phyloP scores from a whole-genome alignment of 1,284 basidiomycete genomes.

The Ustilago shanxiensis region DNA sequence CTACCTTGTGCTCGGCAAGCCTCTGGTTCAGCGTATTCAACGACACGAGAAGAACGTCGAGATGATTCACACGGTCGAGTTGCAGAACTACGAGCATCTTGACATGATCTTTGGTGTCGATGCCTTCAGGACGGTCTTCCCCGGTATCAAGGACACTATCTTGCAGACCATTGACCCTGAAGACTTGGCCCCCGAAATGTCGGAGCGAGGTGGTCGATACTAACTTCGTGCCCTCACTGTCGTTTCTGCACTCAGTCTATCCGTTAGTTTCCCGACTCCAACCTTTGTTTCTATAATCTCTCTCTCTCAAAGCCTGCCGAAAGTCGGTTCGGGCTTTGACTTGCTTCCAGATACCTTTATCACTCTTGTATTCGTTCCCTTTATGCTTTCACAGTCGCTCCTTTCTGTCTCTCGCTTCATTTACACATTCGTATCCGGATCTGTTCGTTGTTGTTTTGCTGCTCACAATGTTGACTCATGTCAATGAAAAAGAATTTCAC shows the following conservation, averaged over 20 bases:
- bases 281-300: not conserved
- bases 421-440: not conserved
- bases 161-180: constrained; percentile 59
- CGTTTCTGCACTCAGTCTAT: constrained; percentile 7
- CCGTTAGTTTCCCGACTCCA: not conserved
- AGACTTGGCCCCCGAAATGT: constrained; percentile 45
- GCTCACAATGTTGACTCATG: not conserved
- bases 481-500: not conserved
- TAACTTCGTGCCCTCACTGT: constrained; percentile 9
- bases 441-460: not conserved
- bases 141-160: constrained; percentile 68
- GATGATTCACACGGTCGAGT: constrained; percentile 67
- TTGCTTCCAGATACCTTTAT: not conserved
- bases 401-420: not conserved
- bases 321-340: not conserved
- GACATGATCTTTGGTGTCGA: constrained; percentile 68
- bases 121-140: constrained; percentile 64
- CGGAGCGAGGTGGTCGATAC: constrained; percentile 30
- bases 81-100: constrained; percentile 68
- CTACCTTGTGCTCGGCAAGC: constrained; percentile 67
- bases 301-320: not conserved
- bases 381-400: constrained; percentile 1
- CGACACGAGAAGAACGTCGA: constrained; percentile 65
- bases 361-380: not conserved
- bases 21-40: constrained; percentile 63